Evolutionary conservation across 306 rosid genomes (phyloP), one percentile per base, ranked within the genome.

Genomic region (Rubus parviflorus): DNA sequence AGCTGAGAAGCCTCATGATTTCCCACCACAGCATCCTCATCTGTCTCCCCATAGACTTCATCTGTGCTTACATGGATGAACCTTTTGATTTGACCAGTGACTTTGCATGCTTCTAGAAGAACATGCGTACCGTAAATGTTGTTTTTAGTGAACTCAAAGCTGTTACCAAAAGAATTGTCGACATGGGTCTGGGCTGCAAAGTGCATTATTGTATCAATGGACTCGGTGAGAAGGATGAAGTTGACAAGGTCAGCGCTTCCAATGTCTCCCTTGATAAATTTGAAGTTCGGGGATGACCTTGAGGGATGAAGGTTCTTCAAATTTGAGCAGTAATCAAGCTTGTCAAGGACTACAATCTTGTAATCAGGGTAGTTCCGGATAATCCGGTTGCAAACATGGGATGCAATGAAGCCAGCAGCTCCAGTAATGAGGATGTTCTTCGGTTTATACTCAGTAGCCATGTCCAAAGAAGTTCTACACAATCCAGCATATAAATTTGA

Each of bases 341-440:
- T 88, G 87, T 88, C 92, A 16, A 88, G 88, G 67, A 86, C 92
- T 4, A 86, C 82, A 5, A 86, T 79, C 4, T 82, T 80, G 90
- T 88, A 84, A 37, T 76, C 75, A 4, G 90, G 72, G 83, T 82
- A 77, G 80, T 86, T 88, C 38, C 84, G 62, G 49, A 83, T 81
- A 3, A 86, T 86, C 66, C 90, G 78, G 68, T 88, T 88, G 80
- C 90, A 88, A 42, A 84, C 92, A 84, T 88, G 90, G 85, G 92
- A 86, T 72, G 92, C 92, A 72, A 88, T 82, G 84, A 88, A 88
- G n/a, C 92, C 92, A 41, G 92, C 92, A n/a, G 92, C 92, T 75
- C 90, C 92, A 14, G 90, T 88, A 11, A 88, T 82, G 19, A 88
- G 88, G 73, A 88, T 79, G 83, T 78, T 88, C 86, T 86, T 88